Evolutionary conservation across 2,329 filamentous ascomycete genomes (phyloP), one percentile per base, ranked within the genome.

Genomic region (Acarospora socialis): DNA sequence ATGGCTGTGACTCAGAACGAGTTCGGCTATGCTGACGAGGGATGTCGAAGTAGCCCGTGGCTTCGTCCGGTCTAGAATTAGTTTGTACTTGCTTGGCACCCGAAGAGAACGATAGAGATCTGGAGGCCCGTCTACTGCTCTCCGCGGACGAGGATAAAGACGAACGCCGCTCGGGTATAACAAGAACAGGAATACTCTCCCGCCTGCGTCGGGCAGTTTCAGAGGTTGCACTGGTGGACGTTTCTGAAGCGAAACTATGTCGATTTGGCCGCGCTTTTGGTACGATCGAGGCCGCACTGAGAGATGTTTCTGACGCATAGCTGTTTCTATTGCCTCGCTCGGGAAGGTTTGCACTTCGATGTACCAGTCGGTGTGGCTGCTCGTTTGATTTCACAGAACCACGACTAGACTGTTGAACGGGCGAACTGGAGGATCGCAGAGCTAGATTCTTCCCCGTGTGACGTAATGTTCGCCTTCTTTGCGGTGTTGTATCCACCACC

Each of bases 381-480:
- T 55, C 48, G 17, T 56, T 55, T 3, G 59, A 61, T 9, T 48
- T 49, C 7, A 57, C 40, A 2, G 66, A 68, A 12, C 54, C 55
- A 22, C 59, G 57, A 19, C 58, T 57, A 2, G 63, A 65, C 21
- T 45, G 49, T 4, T 58, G 49, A 3, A 55, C 44, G 3, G 63
- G 58, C 7, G 58, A 62, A 38, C 58, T 59, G 16, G 28, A 19
- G 12, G 58, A 60, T 13, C 63, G 60, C 21, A 70, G 51, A 3
- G 66, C 67, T 34, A 58, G 48, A 37, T 65, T 65, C 48, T 65
- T 70, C 27, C 60, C 63, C 4, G 61, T 62, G 44, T 72, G 68
- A 30, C 69, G 63, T 30, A 73, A 49, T 1, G 57, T 61, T 23
- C 52, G 54, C 32, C 49, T 55, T 21, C 56, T 51, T 37, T 55